Evolutionary conservation across 345 rosid genomes (phyloP).

Genomic region (Pseudoturritis turrita): DNA sequence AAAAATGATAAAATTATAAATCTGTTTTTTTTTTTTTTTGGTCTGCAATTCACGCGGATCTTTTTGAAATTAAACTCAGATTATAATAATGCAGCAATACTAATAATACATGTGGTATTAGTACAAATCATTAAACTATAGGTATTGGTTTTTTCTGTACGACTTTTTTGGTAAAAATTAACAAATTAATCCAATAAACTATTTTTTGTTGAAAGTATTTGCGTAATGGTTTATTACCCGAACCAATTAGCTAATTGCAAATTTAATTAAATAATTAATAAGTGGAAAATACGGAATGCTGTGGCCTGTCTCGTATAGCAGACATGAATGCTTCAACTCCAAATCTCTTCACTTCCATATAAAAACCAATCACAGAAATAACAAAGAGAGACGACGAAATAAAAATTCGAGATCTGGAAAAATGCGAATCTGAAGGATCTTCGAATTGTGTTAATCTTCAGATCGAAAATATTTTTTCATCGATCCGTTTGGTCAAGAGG

Average conservation of each 20-base stretch:
- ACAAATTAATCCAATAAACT: no score
- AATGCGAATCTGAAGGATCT: constrained; percentile 43
- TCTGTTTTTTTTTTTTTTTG: no score
- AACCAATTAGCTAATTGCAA: background rate
- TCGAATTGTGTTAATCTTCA: constrained; percentile 3
- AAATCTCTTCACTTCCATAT: constrained; percentile 16
- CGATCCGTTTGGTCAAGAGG: constrained; percentile 3
- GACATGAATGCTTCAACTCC: constrained; percentile 29
- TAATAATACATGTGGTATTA: no score
- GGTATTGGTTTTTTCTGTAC: no score
- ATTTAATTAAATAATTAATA: background rate
- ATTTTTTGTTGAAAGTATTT: background rate
- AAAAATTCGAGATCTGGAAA: constrained; percentile 22
- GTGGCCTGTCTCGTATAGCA: constrained; percentile 11
- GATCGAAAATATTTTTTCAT: background rate
- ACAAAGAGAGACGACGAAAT: background rate
- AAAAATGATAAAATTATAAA: no score
- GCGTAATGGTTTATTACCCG: background rate
- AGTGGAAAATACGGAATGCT: background rate
- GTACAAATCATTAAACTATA: no score
- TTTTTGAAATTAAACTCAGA: no score
- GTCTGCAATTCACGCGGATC: no score
- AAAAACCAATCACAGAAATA: background rate
- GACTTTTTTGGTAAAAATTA: background rate
- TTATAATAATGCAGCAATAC: no score